A percentile compares a stretch with the other conserved stretches of the same genome.
phyloP scores from a whole-genome alignment of 140 eudicot genomes.

The Anethum foeniculum region DNA sequence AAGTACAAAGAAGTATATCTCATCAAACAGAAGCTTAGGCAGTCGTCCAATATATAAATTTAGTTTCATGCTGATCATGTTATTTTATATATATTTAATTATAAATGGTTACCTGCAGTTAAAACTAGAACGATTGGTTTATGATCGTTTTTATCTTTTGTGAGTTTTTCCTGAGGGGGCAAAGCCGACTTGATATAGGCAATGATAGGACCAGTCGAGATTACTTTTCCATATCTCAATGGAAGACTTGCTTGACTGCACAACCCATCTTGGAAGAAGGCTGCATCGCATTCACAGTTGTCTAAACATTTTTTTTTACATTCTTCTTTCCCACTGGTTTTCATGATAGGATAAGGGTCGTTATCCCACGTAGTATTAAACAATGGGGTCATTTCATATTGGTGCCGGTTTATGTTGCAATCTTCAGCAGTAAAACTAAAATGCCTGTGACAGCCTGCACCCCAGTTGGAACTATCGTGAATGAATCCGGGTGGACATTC shows the following conservation, averaged over 20 bases:
- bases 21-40: too few relatives aligned
- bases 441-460: conserved; percentile 29
- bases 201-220: background rate
- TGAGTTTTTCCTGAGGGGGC: too few relatives aligned
- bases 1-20: too few relatives aligned
- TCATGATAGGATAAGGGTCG: conserved; percentile 2
- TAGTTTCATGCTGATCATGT: too few relatives aligned
- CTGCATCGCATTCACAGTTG: conserved; percentile 19
- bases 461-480: too few relatives aligned
- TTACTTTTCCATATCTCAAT: background rate
- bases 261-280: conserved; percentile 20
- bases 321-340: background rate
- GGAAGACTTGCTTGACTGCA: conserved; percentile 12
- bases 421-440: conserved; percentile 4
- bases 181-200: background rate
- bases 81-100: too few relatives aligned
- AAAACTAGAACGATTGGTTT: too few relatives aligned
- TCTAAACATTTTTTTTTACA: conserved; percentile 3
- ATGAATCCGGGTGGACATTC: too few relatives aligned
- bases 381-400: too few relatives aligned
- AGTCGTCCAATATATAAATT: too few relatives aligned
- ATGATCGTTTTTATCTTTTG: too few relatives aligned
- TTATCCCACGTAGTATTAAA: background rate
- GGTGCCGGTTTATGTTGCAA: conserved; percentile 20
- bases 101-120: too few relatives aligned